Evolutionary conservation across 768 basidiomycete genomes (phyloP).

Genomic region (Macrocybe gigantea): DNA sequence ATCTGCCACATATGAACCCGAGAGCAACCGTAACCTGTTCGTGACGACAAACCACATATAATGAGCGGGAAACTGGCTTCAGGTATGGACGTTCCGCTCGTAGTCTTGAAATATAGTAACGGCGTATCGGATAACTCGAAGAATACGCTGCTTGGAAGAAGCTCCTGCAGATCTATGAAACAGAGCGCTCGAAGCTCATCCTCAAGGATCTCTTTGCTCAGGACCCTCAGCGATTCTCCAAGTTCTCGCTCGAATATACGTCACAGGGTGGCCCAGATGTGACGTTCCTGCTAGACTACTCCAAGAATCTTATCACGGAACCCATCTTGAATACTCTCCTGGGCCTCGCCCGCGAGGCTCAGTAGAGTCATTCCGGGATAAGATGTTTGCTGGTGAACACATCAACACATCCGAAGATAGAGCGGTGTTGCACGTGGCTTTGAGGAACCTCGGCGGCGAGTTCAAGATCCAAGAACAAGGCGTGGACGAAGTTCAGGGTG

Average conservation of each 20-base stretch:
- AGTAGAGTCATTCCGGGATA: constrained; percentile 82
- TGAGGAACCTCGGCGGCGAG: constrained; percentile 69
- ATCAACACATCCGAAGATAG: constrained; percentile 99
- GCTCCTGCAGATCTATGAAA: constrained; percentile 79
- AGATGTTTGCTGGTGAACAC: constrained; percentile 93
- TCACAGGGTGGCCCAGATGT: constrained; percentile 60
- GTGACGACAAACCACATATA: constrained; percentile 6
- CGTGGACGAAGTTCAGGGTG: constrained; percentile 73
- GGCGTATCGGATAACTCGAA: constrained; percentile 20
- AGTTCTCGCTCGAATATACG: constrained; percentile 75
- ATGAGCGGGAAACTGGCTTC: constrained; percentile 67
- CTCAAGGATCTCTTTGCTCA: constrained; percentile 90
- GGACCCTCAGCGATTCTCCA: constrained; percentile 82
- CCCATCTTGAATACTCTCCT: constrained; percentile 77
- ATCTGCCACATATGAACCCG: no score
- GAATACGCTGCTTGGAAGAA: constrained; percentile 90
- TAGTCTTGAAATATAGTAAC: not conserved
- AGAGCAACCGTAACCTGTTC: no score
- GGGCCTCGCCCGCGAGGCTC: constrained; percentile 77
- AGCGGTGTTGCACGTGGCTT: constrained; percentile 91
- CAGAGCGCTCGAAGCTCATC: constrained; percentile 65
- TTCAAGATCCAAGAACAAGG: constrained; percentile 80
- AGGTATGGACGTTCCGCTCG: constrained; percentile 24
- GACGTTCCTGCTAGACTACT: constrained; percentile 91
- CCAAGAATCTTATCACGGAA: constrained; percentile 91